Evolutionary conservation across 2,329 filamentous ascomycete genomes (phyloP), one percentile per base, ranked within the genome.

Genomic region (Chaetomium sp.): DNA sequence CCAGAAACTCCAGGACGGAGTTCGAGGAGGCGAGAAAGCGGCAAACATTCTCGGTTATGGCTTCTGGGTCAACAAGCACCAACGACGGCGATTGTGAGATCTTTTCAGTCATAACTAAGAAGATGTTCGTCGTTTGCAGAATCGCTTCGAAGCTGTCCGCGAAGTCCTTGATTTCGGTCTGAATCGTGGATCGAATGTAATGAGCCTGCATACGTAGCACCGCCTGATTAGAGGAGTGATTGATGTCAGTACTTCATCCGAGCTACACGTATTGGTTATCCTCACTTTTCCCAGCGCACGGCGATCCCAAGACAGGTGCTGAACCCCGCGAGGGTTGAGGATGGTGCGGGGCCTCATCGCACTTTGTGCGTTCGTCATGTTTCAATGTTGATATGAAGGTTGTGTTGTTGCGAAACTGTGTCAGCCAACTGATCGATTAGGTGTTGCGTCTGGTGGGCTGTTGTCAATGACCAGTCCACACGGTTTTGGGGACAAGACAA

Each of bases 1-100:
- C 47, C 32, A 61, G 54, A 37, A 55, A 61, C 10, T 50, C 52
- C 8, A 59, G 52, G 12, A 61, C 59, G 36, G n/a, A 14, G 43
- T 57, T 59, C 12, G 57, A 55, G 14, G 54, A 52, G 12, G 42
- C 57, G 32, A 59, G 45, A 37, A 61, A 57, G 4, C 45, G 52
- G 12, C 54, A 57, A 5, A 57, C 36, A 14, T 33, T 41, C 12
- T 55, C 55, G 34, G 55, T 42, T 14, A 55, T 43, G 4, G 50
- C 35, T 11, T 27, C 36, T 12, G 56, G 47, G 34, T 61, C 51
- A 33, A 49, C 14, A 33, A 59, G 32, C 3, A 49, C 46, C 35
- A 61, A 37, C 5, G 49, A 52, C 10, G 52, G 40, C 12, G 54
- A 52, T 9, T 49, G 9, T 4, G 37, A 19, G 34, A 52, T 46